These are phyloP conservation scores for Bipolaris zeicola DNA, from an alignment of 2,329 filamentous ascomycete genomes.

Conservation along the genomic window DNA sequence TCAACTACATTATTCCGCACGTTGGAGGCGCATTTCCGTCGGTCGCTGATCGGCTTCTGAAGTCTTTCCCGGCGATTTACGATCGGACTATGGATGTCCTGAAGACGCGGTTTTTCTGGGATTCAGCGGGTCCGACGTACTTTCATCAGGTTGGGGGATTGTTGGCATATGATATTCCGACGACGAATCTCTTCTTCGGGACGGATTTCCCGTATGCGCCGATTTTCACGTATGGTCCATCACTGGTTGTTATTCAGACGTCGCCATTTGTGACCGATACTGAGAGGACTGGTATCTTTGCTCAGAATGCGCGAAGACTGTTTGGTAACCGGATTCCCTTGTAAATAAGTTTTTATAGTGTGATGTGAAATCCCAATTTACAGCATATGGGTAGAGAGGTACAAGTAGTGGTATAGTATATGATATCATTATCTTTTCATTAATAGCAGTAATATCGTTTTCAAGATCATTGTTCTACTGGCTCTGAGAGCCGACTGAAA, in stretches of 20 bases:
- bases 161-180: constrained; percentile 10
- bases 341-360: not conserved
- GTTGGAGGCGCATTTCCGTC: constrained; percentile 14
- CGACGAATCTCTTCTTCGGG: constrained; percentile 9
- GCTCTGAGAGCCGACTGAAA: too few relatives aligned
- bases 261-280: not conserved
- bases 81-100: not conserved
- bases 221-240: constrained; percentile 3
- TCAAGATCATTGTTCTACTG: too few relatives aligned
- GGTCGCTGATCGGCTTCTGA: constrained; percentile 8
- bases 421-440: too few relatives aligned
- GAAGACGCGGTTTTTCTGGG: constrained; percentile 12
- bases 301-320: not conserved
- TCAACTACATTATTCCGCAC: constrained; percentile 18
- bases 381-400: not conserved
- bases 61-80: constrained; percentile 3
- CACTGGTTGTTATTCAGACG: constrained; percentile 1
- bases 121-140: constrained; percentile 14
- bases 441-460: too few relatives aligned
- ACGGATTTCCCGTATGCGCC: constrained; percentile 15
- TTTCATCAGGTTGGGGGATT: constrained; percentile 10
- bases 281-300: not conserved
- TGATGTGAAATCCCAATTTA: not conserved
- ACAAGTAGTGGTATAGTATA: too few relatives aligned
- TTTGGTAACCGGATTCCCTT: not conserved